Evolutionary conservation across 1,284 basidiomycete species (phyloP), one percentile per base, ranked within the genome.

Genomic region (Sanguinoderma infundibulare): DNA sequence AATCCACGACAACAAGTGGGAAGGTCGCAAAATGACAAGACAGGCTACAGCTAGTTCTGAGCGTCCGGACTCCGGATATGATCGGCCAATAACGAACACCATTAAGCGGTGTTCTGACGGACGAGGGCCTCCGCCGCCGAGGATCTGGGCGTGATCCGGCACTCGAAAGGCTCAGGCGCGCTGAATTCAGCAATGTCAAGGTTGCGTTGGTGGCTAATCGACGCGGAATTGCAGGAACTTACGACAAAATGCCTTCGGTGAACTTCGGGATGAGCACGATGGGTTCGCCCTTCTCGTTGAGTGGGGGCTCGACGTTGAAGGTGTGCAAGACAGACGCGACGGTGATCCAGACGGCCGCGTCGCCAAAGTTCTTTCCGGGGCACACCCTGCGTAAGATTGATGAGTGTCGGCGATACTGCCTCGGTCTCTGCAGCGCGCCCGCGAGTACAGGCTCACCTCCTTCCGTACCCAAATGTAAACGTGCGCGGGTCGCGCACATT

Each of bases 381-480:
- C 64, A 66, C 32, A 53, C 49, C 8, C 64, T 63, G 59, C 35
- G 14, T 30, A 8, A n/a, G 28, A n/a, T 32, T 4, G 28, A 20
- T 14, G 30, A 32, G 5, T 1, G 17, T 17, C 28, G 2, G 28
- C 5, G 14, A 15, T 15, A 26, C 22, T 12, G 5, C 22, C 14
- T 12, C 42, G 9, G 9, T 4, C n/a, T 47, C 24, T 5, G 6
- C 5, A 26, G 1, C 39, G n/a, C n/a, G n/a, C n/a, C n/a, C n/a
- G n/a, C n/a, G n/a, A n/a, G n/a, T n/a, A n/a, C n/a, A n/a, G n/a
- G n/a, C 47, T 7, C 26, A 61, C 64, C 62, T 47, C 14, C 67
- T 53, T 10, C 61, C 59, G 53, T 61, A 67, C 1, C 68, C 68
- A 46, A 80, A 70, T 5, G 57, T 62, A 32, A 53, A 51, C 10